Base-by-base conservation (phyloP, 2,329 filamentous ascomycete genomes). In the Exophiala oligosperma region DNA sequence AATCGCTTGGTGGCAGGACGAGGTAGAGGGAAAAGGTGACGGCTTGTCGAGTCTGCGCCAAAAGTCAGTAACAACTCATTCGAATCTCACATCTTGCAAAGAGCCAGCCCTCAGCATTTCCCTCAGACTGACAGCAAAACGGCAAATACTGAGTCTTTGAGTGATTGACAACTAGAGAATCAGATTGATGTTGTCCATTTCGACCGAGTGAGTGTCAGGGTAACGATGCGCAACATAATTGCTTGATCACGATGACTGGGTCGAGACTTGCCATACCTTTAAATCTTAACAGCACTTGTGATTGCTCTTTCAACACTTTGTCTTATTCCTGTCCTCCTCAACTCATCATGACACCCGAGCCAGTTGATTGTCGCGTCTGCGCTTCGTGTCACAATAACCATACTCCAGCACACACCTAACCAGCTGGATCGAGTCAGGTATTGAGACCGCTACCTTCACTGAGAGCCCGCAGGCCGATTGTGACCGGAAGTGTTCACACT, bases 381-480 rank as follows among this genome's bases (percentile, higher is more conserved):
- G 61, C 54, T 49, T 49, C 29, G 26, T 49, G 23, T 50, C 53
- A 12, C 57, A 49, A 51, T 52, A 17, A 63, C 38, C 61, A 63
- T 63, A 58, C 61, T 63, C 44, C 28, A 53, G 40, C 53, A 53
- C 44, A n/a, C 46, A 49, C 29, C 35, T 35, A 44, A 43, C 40
- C 17, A 28, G 26, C 9, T 46, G 9, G 14, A 26, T 48, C 46
- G 46, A 26, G 28, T 26, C 46, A 29, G 46, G 7, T 1, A 29
- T 8, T 48, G 9, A 14, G 7, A 48, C 14, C n/a, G 26, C 26
- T n/a, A 14, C 6, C 24, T n/a, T 32, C 24, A 2, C 11, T n/a
- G n/a, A 48, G 9, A 26, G 46, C 46, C n/a, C 32, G 24, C 9
- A 17, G 14, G 40, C 40, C 40, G 21, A n/a, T 43, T 23, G 12